phyloP scores from a whole-genome alignment of 805 yeast genomes.

The Cyberlindnera bimundalis region DNA sequence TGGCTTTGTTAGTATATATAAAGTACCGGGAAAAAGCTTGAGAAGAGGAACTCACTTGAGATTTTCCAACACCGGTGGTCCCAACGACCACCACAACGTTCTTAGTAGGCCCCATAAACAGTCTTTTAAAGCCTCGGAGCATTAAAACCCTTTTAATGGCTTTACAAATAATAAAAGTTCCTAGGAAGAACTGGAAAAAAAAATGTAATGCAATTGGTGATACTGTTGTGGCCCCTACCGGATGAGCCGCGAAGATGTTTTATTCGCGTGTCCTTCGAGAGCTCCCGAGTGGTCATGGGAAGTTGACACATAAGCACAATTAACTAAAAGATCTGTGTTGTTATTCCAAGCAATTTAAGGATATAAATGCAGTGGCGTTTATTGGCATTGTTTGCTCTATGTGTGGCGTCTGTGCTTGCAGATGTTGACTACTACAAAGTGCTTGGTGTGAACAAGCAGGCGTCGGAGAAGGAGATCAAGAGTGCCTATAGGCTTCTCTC shows the following conservation, averaged over 20 bases:
- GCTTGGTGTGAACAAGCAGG: conserved; percentile 65
- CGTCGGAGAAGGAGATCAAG: conserved; percentile 78
- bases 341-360: neutral
- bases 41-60: conserved; percentile 58
- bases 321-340: too few species aligned
- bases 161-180: too few species aligned
- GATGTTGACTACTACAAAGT: conserved; percentile 49
- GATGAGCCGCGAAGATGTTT: neutral
- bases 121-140: conserved; percentile 8
- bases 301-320: conserved; percentile 11
- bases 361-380: conserved; percentile 7
- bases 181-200: neutral
- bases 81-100: conserved; percentile 73
- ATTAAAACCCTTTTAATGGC: conserved; percentile 6
- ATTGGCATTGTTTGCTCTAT: conserved; percentile 4
- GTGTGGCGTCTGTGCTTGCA: conserved; percentile 10
- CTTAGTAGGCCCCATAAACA: conserved; percentile 22
- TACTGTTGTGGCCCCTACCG: neutral
- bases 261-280: neutral
- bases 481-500: conserved; percentile 79
- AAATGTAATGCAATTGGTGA: neutral
- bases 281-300: too few species aligned
- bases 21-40: neutral
- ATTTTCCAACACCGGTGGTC: conserved; percentile 96
- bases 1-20: neutral